A percentile compares a stretch with the other conserved stretches of the same genome.
phyloP scores from a whole-genome alignment of 2,329 filamentous ascomycete genomes.

The Hypoxylon sp. region DNA sequence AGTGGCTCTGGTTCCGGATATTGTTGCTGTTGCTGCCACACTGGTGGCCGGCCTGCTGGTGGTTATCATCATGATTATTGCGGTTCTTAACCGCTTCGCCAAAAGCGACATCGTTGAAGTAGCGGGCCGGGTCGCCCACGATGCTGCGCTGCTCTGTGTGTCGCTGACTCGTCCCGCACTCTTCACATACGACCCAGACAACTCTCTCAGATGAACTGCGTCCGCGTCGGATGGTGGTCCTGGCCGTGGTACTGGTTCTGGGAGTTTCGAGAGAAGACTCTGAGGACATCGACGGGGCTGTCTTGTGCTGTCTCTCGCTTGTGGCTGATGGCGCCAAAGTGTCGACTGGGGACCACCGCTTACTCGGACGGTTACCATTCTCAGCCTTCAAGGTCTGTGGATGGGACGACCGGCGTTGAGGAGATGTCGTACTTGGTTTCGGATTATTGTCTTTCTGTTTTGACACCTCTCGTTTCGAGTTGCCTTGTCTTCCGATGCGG shows the following conservation, averaged over 20 bases:
- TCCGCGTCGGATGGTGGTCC: conserved; percentile 36
- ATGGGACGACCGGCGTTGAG: neutral
- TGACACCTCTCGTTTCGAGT: conserved; percentile 1
- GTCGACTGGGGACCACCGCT: conserved; percentile 44
- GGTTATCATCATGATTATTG: neutral
- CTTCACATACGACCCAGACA: conserved; percentile 47
- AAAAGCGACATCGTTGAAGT: conserved; percentile 43
- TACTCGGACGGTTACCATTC: conserved; percentile 40
- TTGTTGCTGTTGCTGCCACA: neutral
- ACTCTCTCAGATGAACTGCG: conserved; percentile 39
- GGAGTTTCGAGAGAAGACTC: conserved; percentile 38
- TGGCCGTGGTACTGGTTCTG: conserved; percentile 35
- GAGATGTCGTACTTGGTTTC: conserved; percentile 7
- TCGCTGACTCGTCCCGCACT: conserved; percentile 44
- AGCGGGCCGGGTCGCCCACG: conserved; percentile 43
- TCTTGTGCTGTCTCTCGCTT: conserved; percentile 33
- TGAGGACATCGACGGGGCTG: conserved; percentile 40
- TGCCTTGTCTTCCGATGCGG: conserved; percentile 43
- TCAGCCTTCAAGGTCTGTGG: conserved; percentile 24
- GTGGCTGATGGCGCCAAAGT: conserved; percentile 33
- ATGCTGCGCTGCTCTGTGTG: conserved; percentile 36
- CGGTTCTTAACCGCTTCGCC: conserved; percentile 19
- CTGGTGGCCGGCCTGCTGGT: conserved; percentile 5
- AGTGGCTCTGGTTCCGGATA: conserved; percentile 22
- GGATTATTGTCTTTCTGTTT: conserved; percentile 12